These are phyloP conservation scores for Erigeron canadensis DNA, from an alignment of 129 eudicot genomes.

Conservation along the genomic window DNA sequence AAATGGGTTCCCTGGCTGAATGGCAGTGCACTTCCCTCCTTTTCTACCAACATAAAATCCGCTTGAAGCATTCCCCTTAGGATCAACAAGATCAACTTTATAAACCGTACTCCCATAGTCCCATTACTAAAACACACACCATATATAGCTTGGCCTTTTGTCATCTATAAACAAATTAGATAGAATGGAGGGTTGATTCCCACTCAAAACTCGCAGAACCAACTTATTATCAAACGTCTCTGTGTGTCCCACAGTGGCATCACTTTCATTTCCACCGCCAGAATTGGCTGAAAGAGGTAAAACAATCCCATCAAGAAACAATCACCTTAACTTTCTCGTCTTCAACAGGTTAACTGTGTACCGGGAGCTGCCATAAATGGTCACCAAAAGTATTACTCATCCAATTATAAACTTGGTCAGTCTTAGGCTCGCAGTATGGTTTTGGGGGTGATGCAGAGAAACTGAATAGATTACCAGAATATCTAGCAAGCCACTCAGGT, in stretches of 20 bases:
- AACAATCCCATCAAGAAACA: conserved; percentile 63
- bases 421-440: conserved; percentile 63
- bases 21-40: conserved; percentile 39
- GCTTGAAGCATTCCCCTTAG: conserved; percentile 13
- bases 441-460: conserved; percentile 74
- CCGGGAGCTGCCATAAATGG: conserved; percentile 76
- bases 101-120: conserved; percentile 69
- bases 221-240: conserved; percentile 58
- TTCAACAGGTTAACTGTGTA: conserved; percentile 50
- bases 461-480: conserved; percentile 54
- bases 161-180: conserved; percentile 59
- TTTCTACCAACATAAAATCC: conserved; percentile 38
- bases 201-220: conserved; percentile 48
- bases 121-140: conserved; percentile 55
- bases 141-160: conserved; percentile 46
- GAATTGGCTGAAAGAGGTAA: conserved; percentile 72
- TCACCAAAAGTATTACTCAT: conserved; percentile 61
- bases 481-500: conserved; percentile 75
- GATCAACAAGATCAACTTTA: conserved; percentile 36
- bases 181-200: conserved; percentile 51
- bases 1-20: conserved; percentile 37
- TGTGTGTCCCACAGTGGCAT: conserved; percentile 65
- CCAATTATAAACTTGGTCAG: conserved; percentile 61
- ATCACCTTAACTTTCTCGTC: conserved; percentile 50
- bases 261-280: conserved; percentile 62